phyloP scores from a whole-genome alignment of 2,329 filamentous ascomycete genomes.

The Metarhizium guizhouense region DNA sequence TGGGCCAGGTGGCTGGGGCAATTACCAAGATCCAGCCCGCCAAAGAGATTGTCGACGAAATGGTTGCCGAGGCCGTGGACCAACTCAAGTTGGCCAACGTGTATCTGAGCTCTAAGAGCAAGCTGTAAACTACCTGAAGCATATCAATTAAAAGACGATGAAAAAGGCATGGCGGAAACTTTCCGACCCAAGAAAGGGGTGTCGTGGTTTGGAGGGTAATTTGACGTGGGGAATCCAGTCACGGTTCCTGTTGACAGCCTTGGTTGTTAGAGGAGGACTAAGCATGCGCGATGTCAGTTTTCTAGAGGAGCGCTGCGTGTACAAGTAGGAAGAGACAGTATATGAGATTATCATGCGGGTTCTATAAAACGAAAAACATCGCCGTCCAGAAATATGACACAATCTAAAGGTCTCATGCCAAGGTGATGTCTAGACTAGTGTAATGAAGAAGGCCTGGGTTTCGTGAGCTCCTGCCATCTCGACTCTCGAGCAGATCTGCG shows the following conservation, averaged over 20 bases:
- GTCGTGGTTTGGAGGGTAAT: too few relatives aligned
- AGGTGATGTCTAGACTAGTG: too few relatives aligned
- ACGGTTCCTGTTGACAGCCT: background rate
- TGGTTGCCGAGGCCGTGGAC: conserved; percentile 69
- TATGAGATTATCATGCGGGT: background rate
- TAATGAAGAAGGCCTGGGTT: background rate
- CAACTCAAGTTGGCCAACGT: conserved; percentile 53
- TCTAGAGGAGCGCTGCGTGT: background rate
- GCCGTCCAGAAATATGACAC: too few relatives aligned
- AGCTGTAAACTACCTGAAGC: conserved; percentile 22
- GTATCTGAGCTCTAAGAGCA: conserved; percentile 45
- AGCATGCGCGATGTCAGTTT: too few relatives aligned
- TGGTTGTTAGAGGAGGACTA: too few relatives aligned
- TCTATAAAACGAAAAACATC: background rate
- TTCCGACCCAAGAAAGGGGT: background rate
- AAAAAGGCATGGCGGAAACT: background rate
- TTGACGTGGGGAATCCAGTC: background rate
- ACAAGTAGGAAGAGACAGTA: background rate
- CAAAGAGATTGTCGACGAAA: conserved; percentile 75
- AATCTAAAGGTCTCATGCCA: too few relatives aligned
- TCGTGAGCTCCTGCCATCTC: background rate
- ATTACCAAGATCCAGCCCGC: conserved; percentile 75
- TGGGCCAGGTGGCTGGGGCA: conserved; percentile 85
- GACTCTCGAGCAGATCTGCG: background rate
- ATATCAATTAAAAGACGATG: background rate